Percentiles rank a stretch among this genome's conserved stretches.
Evolutionary conservation across 352 stramenopile species (phyloP).

Genomic region (Phytophthora uliginosa): DNA sequence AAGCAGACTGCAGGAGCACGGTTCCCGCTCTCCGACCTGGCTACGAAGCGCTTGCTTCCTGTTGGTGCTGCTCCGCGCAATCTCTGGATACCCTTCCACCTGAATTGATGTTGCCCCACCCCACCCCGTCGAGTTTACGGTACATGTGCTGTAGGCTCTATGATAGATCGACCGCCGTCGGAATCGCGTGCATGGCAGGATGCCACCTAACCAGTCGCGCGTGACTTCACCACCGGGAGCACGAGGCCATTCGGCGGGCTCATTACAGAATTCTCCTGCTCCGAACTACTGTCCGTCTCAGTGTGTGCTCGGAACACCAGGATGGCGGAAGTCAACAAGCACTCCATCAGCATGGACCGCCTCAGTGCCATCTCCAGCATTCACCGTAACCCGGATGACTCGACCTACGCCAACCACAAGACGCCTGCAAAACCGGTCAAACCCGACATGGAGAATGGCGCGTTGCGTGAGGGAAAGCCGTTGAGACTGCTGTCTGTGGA

Average conservation of each 20-base stretch:
- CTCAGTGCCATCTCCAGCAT: constrained; percentile 38
- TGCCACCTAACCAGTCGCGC: constrained; percentile 28
- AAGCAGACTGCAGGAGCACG: constrained; percentile 8
- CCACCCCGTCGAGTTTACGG: background rate
- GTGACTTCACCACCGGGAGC: constrained; percentile 4
- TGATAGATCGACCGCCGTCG: constrained; percentile 3
- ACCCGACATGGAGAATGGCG: constrained; percentile 35
- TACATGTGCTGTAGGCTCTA: background rate
- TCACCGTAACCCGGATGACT: constrained; percentile 28
- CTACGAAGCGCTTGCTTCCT: constrained; percentile 18
- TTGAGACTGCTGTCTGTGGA: constrained; percentile 36
- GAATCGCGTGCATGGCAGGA: constrained; percentile 14
- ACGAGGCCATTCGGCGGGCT: constrained; percentile 20
- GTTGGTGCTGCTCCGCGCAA: constrained; percentile 16
- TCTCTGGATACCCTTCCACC: constrained; percentile 19
- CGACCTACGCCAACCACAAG: constrained; percentile 1
- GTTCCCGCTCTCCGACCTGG: constrained; percentile 28
- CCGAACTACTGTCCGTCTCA: constrained; percentile 9
- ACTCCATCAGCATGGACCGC: constrained; percentile 35
- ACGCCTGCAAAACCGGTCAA: background rate
- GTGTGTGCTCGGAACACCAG: constrained; percentile 8
- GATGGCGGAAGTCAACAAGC: constrained; percentile 35
- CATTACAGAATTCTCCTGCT: constrained; percentile 24
- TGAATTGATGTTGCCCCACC: constrained; percentile 26
- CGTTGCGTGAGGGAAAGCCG: constrained; percentile 39